Evolutionary conservation across 805 yeast species (phyloP), one percentile per base, ranked within the genome.

Genomic region (Torulaspora maleeae): DNA sequence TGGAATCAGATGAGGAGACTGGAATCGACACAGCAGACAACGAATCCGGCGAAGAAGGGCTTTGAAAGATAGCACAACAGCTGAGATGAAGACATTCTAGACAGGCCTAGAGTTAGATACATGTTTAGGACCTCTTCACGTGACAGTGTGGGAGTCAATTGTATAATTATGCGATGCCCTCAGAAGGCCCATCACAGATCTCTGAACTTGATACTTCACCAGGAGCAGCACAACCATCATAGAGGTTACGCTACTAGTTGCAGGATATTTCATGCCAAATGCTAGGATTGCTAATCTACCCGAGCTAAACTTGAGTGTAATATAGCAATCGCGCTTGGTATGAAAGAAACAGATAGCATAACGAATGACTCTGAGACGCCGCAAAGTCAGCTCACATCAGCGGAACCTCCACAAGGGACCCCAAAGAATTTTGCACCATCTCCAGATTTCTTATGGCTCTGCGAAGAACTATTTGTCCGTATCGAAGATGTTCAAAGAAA

Each of bases 401-500:
- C 9, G n/a, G 36, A 24, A 17, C 24, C 32, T 10, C 27, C 24
- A 22, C 25, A 39, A 25, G 39, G 10, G 19, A 8, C 15, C 15
- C 64, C 65, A 1, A 22, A 41, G 6, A 61, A 63, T 36, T 61
- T 60, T 46, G 51, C 67, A 4, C 69, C 71, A 10, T 59, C 68
- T 11, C 73, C 73, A 4, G 63, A 60, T 6, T 69, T 68, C 49
- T 53, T 53, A 36, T 68, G 72, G 71, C 50, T 68, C 10, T 67
- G 71, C 41, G 61, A 60, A 22, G 61, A 58, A 25, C 51, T 69
- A 16, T 56, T 67, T 27, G 58, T 47, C 1, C 61, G 63, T 41
- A 36, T 69, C 3, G 64, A 60, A 32, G 46, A 48, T 10, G 50
- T 62, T 11, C 48, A 48, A 20, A 42, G 42, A n/a, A 51, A 52